Evolutionary conservation across 2,329 filamentous ascomycete species (phyloP).

Genomic region (Penicillium sp.): DNA sequence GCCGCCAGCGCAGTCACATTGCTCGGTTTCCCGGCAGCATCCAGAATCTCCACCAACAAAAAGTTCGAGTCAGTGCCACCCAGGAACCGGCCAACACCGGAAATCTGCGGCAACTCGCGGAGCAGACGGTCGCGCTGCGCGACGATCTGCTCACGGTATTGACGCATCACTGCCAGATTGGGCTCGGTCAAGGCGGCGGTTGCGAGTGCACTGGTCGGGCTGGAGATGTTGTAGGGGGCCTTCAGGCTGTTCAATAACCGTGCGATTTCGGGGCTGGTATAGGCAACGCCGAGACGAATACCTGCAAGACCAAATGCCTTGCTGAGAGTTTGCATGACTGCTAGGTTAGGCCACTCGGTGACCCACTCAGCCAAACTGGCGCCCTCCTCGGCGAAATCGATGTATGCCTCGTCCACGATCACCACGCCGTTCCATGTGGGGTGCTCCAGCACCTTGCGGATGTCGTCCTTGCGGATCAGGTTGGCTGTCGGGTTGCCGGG

Average conservation of each 20-base stretch:
- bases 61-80: conserved; percentile 87
- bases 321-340: conserved; percentile 97
- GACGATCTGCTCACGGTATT: conserved; percentile 69
- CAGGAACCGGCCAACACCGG: conserved; percentile 75
- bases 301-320: conserved; percentile 96
- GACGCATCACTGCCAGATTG: conserved; percentile 72
- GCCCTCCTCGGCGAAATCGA: conserved; percentile 83
- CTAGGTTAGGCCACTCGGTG: conserved; percentile 86
- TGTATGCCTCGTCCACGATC: conserved; percentile 91
- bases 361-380: conserved; percentile 90
- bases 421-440: conserved; percentile 94
- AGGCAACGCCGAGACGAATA: conserved; percentile 85
- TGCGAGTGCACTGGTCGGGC: conserved; percentile 80
- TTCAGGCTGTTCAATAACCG: conserved; percentile 85
- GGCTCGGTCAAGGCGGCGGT: conserved; percentile 65
- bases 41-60: conserved; percentile 82
- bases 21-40: conserved; percentile 68
- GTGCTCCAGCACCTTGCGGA: conserved; percentile 75
- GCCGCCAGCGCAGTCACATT: conserved; percentile 76
- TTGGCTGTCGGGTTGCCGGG: conserved; percentile 92
- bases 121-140: conserved; percentile 76
- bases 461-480: conserved; percentile 71
- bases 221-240: conserved; percentile 93
- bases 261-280: conserved; percentile 73
- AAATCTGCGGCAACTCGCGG: conserved; percentile 68